These are phyloP conservation scores for Dentipellis sp. DNA, from an alignment of 768 basidiomycete species.

Conservation along the genomic window DNA sequence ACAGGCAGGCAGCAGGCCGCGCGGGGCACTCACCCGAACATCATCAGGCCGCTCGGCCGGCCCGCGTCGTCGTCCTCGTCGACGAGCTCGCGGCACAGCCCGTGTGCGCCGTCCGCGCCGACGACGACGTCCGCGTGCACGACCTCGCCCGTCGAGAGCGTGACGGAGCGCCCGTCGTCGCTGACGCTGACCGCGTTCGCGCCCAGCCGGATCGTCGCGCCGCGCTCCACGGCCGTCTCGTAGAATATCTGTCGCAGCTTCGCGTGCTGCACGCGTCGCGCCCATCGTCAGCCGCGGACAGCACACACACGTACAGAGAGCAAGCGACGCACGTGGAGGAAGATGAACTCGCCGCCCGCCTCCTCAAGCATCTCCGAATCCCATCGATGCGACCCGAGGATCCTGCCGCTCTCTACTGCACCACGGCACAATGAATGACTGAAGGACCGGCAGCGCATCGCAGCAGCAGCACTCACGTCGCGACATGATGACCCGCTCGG, in stretches of 20 bases:
- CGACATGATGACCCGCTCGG: conserved; percentile 16
- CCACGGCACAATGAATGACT: neutral
- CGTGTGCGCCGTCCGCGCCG: conserved; percentile 27
- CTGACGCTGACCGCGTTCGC: conserved; percentile 20
- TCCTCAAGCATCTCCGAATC: conserved; percentile 20
- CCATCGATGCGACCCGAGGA: conserved; percentile 23
- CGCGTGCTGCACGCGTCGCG: conserved; percentile 17
- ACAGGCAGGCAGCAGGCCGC: neutral
- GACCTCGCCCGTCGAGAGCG: conserved; percentile 21
- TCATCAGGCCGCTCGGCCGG: conserved; percentile 14
- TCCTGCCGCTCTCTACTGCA: conserved; percentile 5
- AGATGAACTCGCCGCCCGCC: conserved; percentile 23
- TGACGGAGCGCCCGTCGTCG: conserved; percentile 16
- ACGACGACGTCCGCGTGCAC: conserved; percentile 25
- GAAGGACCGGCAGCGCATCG: neutral
- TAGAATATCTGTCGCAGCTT: conserved; percentile 24
- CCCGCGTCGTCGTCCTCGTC: conserved; percentile 10
- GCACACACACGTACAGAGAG: neutral
- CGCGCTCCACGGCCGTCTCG: conserved; percentile 19
- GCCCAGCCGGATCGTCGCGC: conserved; percentile 19
- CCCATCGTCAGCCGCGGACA: neutral
- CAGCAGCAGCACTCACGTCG: conserved; percentile 14
- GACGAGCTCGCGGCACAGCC: conserved; percentile 15
- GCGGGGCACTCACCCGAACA: conserved; percentile 20
- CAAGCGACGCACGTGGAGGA: conserved; percentile 18